A percentile compares a stretch with the other conserved stretches of the same genome.
These are phyloP conservation scores for Irpex sp. DNA, from an alignment of 1,284 basidiomycete species.

Conservation along the genomic window DNA sequence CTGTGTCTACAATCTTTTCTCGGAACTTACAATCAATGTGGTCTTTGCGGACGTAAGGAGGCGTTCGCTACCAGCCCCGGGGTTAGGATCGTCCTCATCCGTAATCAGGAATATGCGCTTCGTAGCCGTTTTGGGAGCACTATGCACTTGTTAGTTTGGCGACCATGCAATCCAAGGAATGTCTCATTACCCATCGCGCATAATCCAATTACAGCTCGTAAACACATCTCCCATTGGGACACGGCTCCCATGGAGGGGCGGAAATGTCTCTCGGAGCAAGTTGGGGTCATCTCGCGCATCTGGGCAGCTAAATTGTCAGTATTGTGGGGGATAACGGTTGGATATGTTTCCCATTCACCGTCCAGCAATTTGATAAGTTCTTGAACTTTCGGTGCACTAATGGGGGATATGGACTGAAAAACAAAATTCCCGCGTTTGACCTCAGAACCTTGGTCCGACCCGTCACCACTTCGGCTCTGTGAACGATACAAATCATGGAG, in stretches of 20 bases:
- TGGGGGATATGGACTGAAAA: slow-evolving; percentile 72
- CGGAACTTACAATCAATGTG: slow-evolving; percentile 54
- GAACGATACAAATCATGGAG: background rate
- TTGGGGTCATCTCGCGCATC: slow-evolving; percentile 56
- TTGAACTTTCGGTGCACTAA: slow-evolving; percentile 80
- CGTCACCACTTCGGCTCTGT: slow-evolving; percentile 41
- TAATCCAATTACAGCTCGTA: slow-evolving; percentile 82
- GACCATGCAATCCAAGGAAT: background rate
- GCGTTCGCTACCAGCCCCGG: slow-evolving; percentile 45
- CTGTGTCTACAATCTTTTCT: background rate
- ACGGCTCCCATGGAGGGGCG: slow-evolving; percentile 50
- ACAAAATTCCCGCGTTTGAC: slow-evolving; percentile 75
- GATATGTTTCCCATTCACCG: slow-evolving; percentile 40
- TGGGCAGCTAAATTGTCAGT: slow-evolving; percentile 20
- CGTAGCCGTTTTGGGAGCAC: slow-evolving; percentile 80
- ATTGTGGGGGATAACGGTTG: background rate
- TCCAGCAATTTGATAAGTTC: slow-evolving; percentile 68
- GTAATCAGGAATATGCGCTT: slow-evolving; percentile 94
- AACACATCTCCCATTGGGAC: slow-evolving; percentile 82
- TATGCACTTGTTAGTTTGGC: slow-evolving; percentile 26
- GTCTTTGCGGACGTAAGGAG: slow-evolving; percentile 65
- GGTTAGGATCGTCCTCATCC: slow-evolving; percentile 75
- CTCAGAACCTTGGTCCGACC: slow-evolving; percentile 55
- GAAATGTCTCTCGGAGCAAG: slow-evolving; percentile 54
- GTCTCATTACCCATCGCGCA: slow-evolving; percentile 73